phyloP scores from a whole-genome alignment of 441 rosid species.

The Euphorbia celastroides region DNA sequence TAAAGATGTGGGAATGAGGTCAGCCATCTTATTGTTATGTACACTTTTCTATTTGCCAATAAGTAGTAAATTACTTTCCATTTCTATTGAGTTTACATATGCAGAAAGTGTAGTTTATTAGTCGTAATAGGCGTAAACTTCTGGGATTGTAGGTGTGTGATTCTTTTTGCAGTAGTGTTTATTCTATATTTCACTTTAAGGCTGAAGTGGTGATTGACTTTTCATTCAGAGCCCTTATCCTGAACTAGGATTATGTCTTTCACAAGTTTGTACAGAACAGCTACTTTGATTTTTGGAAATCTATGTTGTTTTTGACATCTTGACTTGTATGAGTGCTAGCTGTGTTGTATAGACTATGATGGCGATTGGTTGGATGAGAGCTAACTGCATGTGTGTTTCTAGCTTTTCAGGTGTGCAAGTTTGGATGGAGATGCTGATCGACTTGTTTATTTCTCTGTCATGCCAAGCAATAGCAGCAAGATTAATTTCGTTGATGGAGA shows the following conservation, averaged over 20 bases:
- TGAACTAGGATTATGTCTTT: background rate
- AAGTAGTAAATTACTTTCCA: background rate
- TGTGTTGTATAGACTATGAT: background rate
- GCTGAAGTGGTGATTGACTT: background rate
- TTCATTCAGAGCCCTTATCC: background rate
- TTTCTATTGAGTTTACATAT: background rate
- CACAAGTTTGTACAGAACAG: background rate
- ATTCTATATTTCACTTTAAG: background rate
- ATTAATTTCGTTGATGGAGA: constrained; percentile 84
- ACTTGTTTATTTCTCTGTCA: constrained; percentile 63
- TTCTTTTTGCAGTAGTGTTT: background rate
- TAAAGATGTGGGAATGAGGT: constrained; percentile 56
- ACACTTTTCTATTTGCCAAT: constrained; percentile 12
- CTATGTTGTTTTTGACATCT: background rate
- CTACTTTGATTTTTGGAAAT: background rate
- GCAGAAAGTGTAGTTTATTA: background rate
- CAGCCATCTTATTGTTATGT: constrained; percentile 22
- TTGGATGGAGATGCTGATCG: constrained; percentile 98
- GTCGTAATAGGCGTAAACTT: background rate
- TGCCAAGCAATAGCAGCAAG: constrained; percentile 32
- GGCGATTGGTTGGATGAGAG: constrained; percentile 3
- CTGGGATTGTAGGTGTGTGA: background rate
- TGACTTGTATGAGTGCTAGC: background rate
- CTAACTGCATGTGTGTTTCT: constrained; percentile 29
- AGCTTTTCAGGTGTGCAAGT: constrained; percentile 82